Percentiles rank a stretch among this genome's conserved stretches.
Evolutionary conservation across 2,329 filamentous ascomycete species (phyloP).

Genomic region (Aureobasidium pullulans): DNA sequence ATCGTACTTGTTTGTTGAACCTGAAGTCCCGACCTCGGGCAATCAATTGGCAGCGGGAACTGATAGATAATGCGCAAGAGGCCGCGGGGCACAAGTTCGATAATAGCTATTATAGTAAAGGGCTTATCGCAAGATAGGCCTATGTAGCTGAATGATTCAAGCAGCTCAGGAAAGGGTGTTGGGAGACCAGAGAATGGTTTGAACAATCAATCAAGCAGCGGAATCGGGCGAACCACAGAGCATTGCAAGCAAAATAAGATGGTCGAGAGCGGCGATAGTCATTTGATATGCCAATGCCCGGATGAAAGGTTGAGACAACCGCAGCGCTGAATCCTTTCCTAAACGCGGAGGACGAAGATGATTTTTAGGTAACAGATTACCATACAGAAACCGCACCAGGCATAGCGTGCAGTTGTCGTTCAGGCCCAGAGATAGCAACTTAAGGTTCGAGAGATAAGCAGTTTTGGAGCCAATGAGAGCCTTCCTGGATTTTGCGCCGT

Average conservation of each 20-base stretch:
- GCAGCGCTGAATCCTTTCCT: constrained; percentile 3
- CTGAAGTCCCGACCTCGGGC: constrained; percentile 10
- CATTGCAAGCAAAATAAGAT: constrained; percentile 28
- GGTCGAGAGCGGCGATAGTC: constrained; percentile 28
- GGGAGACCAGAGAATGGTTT: constrained; percentile 6
- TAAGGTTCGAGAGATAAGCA: constrained; percentile 8
- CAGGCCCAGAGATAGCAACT: constrained; percentile 6
- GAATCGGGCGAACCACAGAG: constrained; percentile 24
- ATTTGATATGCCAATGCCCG: constrained; percentile 21
- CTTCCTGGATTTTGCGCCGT: background rate
- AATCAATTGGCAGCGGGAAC: constrained; percentile 15
- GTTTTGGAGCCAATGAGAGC: background rate
- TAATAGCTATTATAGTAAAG: constrained; percentile 11
- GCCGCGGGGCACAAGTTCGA: constrained; percentile 12
- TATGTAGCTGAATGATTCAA: constrained; percentile 9
- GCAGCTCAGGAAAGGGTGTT: background rate
- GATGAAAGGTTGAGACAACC: constrained; percentile 13
- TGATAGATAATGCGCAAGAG: constrained; percentile 14
- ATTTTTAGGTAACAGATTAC: constrained; percentile 11
- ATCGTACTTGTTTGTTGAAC: constrained; percentile 9
- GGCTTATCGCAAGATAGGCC: constrained; percentile 12
- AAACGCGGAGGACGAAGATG: background rate
- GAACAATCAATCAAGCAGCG: constrained; percentile 18
- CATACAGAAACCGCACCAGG: constrained; percentile 9
- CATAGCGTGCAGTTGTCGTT: background rate